These are phyloP conservation scores for Diplodia scrobiculata DNA, from an alignment of 2,329 filamentous ascomycete species.

Conservation along the genomic window DNA sequence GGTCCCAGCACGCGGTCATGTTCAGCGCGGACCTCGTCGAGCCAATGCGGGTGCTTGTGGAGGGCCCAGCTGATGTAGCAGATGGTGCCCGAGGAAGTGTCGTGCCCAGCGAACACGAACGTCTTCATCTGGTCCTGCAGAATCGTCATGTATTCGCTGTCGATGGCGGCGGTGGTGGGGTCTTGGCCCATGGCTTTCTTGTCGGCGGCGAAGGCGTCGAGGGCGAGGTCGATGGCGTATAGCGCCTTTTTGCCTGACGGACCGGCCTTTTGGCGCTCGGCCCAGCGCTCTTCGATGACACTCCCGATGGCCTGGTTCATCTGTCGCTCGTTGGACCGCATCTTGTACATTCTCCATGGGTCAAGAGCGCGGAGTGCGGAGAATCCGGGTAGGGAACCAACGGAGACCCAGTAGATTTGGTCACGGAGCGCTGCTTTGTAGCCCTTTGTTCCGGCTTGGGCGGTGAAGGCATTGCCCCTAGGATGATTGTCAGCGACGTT, in stretches of 20 bases:
- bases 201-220: slow-evolving; percentile 20
- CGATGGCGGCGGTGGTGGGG: not conserved
- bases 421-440: slow-evolving; percentile 7
- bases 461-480: slow-evolving; percentile 7
- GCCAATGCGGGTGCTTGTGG: slow-evolving; percentile 34
- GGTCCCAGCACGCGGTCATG: slow-evolving; percentile 39
- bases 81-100: slow-evolving; percentile 42
- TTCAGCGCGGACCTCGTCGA: slow-evolving; percentile 37
- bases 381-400: slow-evolving; percentile 1
- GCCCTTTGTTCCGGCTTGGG: not conserved
- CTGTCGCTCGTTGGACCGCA: slow-evolving; percentile 13
- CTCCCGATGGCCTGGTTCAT: slow-evolving; percentile 2
- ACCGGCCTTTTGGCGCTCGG: not conserved
- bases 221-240: slow-evolving; percentile 23
- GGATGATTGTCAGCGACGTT: slow-evolving; percentile 4
- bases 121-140: slow-evolving; percentile 36
- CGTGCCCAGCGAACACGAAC: slow-evolving; percentile 44
- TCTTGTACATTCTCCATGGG: not conserved
- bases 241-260: not conserved
- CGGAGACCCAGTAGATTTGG: slow-evolving; percentile 8
- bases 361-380: not conserved
- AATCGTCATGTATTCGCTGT: slow-evolving; percentile 2
- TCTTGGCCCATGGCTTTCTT: not conserved
- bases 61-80: slow-evolving; percentile 39
- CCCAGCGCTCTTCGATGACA: slow-evolving; percentile 17